These are phyloP conservation scores for Spinellus fusiger DNA, from an alignment of 192 early-diverging fungal genomes.

Conservation along the genomic window DNA sequence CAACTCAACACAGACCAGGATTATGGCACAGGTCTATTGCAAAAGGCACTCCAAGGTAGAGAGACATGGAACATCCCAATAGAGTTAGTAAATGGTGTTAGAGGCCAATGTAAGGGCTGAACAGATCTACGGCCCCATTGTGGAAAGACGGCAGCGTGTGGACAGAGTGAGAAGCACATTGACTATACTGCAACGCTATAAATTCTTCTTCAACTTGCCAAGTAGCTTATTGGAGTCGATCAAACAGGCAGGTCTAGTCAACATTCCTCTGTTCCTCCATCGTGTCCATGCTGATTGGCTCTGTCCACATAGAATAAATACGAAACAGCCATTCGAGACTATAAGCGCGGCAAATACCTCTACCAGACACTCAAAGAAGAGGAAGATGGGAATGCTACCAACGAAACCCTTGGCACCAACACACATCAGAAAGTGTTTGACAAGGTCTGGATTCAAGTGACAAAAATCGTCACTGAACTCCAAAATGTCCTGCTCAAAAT, in stretches of 20 bases:
- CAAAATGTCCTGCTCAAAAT: constrained; percentile 69
- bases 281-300: not conserved
- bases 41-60: constrained; percentile 58
- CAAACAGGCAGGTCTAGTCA: constrained; percentile 52
- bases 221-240: constrained; percentile 78
- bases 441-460: constrained; percentile 90
- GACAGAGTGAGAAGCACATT: constrained; percentile 91
- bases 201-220: constrained; percentile 96
- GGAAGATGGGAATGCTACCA: constrained; percentile 15
- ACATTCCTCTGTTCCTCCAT: not conserved
- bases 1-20: constrained; percentile 74
- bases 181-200: constrained; percentile 88
- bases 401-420: constrained; percentile 20
- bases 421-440: constrained; percentile 76
- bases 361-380: constrained; percentile 48
- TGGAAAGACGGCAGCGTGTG: constrained; percentile 76
- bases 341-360: constrained; percentile 89
- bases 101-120: constrained; percentile 63
- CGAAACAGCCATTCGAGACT: constrained; percentile 89
- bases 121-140: constrained; percentile 79
- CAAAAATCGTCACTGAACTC: constrained; percentile 69
- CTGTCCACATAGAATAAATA: constrained; percentile 55
- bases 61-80: no score
- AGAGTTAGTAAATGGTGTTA: no score
- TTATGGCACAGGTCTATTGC: constrained; percentile 75